These are phyloP conservation scores for Penicillium hordei DNA, from an alignment of 2,329 filamentous ascomycete genomes.

Conservation along the genomic window DNA sequence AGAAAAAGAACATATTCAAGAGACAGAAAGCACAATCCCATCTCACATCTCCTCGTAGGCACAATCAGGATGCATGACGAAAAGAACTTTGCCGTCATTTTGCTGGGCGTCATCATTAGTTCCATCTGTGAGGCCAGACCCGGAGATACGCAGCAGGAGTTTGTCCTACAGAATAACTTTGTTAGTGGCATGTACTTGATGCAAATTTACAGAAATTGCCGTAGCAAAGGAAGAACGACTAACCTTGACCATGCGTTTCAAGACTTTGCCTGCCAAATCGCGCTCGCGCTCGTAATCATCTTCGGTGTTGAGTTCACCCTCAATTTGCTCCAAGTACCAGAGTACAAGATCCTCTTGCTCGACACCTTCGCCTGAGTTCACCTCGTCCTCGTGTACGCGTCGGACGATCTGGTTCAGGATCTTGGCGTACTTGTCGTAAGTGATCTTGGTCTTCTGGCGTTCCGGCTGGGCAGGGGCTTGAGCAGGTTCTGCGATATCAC, in stretches of 20 bases:
- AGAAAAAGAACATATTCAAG: slow-evolving; percentile 3
- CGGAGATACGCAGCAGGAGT: slow-evolving; percentile 63
- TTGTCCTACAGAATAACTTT: slow-evolving; percentile 50
- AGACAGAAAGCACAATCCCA: slow-evolving; percentile 22
- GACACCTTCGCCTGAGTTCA: slow-evolving; percentile 73
- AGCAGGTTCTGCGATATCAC: slow-evolving; percentile 49
- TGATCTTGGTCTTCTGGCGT: slow-evolving; percentile 77
- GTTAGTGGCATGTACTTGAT: neutral
- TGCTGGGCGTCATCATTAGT: slow-evolving; percentile 55
- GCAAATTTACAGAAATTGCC: neutral
- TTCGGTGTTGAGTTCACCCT: slow-evolving; percentile 75
- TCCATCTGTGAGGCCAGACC: slow-evolving; percentile 84
- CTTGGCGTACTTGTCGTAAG: slow-evolving; percentile 89
- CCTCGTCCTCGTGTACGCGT: slow-evolving; percentile 80
- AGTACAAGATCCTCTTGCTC: slow-evolving; percentile 76
- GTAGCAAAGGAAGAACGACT: neutral
- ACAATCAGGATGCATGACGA: slow-evolving; percentile 93
- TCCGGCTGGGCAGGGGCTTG: slow-evolving; percentile 35
- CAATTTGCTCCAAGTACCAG: slow-evolving; percentile 92
- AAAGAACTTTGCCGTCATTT: slow-evolving; percentile 61
- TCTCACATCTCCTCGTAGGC: slow-evolving; percentile 69
- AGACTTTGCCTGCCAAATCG: slow-evolving; percentile 73
- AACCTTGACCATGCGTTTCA: slow-evolving; percentile 96
- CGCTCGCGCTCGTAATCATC: slow-evolving; percentile 78
- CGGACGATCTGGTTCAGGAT: slow-evolving; percentile 86